These are phyloP conservation scores for Pseudovirgaria hyperparasitica DNA, from an alignment of 2,329 filamentous ascomycete species.

Conservation along the genomic window DNA sequence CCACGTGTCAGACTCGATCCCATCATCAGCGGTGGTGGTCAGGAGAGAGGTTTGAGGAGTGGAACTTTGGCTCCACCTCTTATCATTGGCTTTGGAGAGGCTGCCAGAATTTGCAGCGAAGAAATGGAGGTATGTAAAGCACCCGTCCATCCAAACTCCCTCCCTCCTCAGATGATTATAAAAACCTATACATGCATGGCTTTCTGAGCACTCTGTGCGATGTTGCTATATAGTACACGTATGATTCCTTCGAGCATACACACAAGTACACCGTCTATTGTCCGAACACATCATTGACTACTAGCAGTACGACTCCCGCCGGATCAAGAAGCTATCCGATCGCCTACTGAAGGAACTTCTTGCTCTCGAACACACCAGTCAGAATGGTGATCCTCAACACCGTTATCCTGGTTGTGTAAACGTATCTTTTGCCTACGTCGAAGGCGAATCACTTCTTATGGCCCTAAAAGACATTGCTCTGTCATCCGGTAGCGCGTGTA, in stretches of 20 bases:
- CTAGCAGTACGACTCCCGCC: conserved; percentile 75
- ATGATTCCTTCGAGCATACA: conserved; percentile 42
- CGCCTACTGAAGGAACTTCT: conserved; percentile 72
- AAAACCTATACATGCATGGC: conserved; percentile 75
- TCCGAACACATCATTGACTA: conserved; percentile 6
- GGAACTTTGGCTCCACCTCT: conserved; percentile 84
- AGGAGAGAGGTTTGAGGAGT: conserved; percentile 88
- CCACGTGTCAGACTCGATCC: conserved; percentile 90
- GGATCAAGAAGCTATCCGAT: conserved; percentile 71
- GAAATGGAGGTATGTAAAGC: conserved; percentile 69
- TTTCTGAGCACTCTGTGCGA: conserved; percentile 57
- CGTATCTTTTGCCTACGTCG: conserved; percentile 95
- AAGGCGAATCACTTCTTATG: conserved; percentile 96
- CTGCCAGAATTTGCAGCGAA: conserved; percentile 78
- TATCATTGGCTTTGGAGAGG: conserved; percentile 88
- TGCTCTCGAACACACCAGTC: conserved; percentile 76
- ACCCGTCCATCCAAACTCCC: conserved; percentile 8
- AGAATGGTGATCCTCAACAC: conserved; percentile 71
- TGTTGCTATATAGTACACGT: conserved; percentile 48
- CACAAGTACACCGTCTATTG: background rate
- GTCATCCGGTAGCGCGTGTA: conserved; percentile 93
- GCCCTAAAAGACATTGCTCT: conserved; percentile 95
- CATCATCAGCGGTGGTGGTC: conserved; percentile 89
- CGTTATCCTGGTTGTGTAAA: conserved; percentile 98
- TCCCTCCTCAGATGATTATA: conserved; percentile 54